Conservation (phyloP, 2,329 filamentous ascomycete genomes). For the Scedosporium apiospermum region DNA sequence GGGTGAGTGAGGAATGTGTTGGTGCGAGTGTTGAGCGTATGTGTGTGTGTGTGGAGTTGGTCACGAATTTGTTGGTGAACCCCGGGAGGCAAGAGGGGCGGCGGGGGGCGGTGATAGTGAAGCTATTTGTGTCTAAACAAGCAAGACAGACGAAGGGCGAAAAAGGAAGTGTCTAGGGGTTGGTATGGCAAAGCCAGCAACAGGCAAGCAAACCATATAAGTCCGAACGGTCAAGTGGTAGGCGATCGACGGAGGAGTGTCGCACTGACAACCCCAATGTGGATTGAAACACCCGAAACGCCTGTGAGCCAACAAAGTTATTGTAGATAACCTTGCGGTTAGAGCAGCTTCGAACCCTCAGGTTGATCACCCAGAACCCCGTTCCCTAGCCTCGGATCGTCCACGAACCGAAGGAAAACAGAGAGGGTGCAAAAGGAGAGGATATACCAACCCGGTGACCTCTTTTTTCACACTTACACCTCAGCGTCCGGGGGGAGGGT, state of each 20-base stretch:
- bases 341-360: neutral
- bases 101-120: slow-evolving; percentile 1
- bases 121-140: neutral
- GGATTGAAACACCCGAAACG: slow-evolving; percentile 11
- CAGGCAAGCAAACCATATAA: slow-evolving; percentile 6
- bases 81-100: neutral
- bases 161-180: neutral
- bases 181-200: neutral
- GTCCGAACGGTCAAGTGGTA: neutral
- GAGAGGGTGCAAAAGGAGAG: neutral
- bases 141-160: neutral
- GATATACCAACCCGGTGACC: neutral
- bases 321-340: slow-evolving; percentile 1
- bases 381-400: slow-evolving; percentile 7
- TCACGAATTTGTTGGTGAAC: slow-evolving; percentile 5
- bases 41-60: neutral
- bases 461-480: neutral
- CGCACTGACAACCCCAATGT: slow-evolving; percentile 8
- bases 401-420: slow-evolving; percentile 4
- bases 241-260: slow-evolving; percentile 8
- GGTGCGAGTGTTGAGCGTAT: neutral
- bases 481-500: neutral
- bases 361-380: slow-evolving; percentile 4
- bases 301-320: slow-evolving; percentile 6
- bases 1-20: neutral